Evolutionary conservation across 305 asterid species (phyloP), one percentile per base, ranked within the genome.

Genomic region (Caryopteris hybrid): DNA sequence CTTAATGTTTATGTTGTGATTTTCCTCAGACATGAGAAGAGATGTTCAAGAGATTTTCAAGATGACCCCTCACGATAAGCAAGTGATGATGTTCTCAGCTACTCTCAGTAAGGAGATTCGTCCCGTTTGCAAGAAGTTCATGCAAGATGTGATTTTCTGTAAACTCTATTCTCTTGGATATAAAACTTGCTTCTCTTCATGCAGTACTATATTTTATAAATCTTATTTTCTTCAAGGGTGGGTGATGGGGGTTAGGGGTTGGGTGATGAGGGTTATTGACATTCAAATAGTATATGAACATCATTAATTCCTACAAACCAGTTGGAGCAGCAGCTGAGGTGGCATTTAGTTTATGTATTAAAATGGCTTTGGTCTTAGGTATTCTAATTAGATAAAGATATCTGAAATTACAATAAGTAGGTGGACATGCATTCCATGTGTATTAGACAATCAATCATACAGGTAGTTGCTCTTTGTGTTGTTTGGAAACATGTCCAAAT

Each of bases 11-110:
- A 62, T n/a, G 7, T 14, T 11, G 17, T 38, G 16, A 8, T 39
- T 66, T 29, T 22, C 73, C 14, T 71, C 76, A 92, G 98, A 92
- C 76, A 92, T 92, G 98, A 81, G 98, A 83, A 89, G 92, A 77
- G 98, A 92, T 64, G 98, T 92, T n/a, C 98, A 92, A 76, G 95
- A 85, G 81, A 92, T 92, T 74, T 92, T 92, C 84, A 92, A 87
- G 85, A 83, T 86, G 98, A 92, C 98, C 38, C 98, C 98, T 53
- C 98, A 92, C 29, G 98, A 92, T 68, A 92, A 92, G 84, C 98
- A 92, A 85, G 98, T 92, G 41, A 92, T 92, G 98, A 92, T 92
- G 98, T 92, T 92, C 79, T 89, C 96, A 41, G 96, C 98, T 36
- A 91, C 98, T 2, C 94, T 92, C 55, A 89, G 98, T 80, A 92